Percentiles rank a stretch among this genome's conserved stretches.
Evolutionary conservation across 495 filamentous ascomycete genomes (phyloP).

Genomic region (Penicillium malachiteum): DNA sequence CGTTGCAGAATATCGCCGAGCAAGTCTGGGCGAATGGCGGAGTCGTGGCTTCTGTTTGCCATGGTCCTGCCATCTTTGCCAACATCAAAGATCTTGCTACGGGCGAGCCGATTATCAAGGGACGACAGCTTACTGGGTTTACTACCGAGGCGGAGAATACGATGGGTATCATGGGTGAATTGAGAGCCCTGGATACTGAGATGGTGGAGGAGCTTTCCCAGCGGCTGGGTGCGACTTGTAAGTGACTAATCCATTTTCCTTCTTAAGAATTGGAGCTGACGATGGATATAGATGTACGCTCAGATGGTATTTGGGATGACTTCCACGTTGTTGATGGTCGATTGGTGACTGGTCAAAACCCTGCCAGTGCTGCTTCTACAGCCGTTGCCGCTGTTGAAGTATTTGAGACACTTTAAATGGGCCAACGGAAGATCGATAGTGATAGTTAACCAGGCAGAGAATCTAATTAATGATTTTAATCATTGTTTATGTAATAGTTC

Average conservation of each 20-base stretch:
- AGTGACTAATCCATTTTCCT: conserved; percentile 13
- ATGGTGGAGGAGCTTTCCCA: conserved; percentile 37
- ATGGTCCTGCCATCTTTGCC: conserved; percentile 46
- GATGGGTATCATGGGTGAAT: conserved; percentile 34
- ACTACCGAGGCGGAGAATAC: conserved; percentile 42
- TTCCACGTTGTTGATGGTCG: conserved; percentile 52
- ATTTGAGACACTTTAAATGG: conserved; percentile 26
- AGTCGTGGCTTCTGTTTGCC: conserved; percentile 38
- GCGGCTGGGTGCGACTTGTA: conserved; percentile 38
- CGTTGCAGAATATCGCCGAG: conserved; percentile 38
- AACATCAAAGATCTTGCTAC: conserved; percentile 36
- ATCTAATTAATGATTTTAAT: not conserved
- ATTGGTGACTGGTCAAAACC: conserved; percentile 71
- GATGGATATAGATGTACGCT: conserved; percentile 30
- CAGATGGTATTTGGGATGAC: conserved; percentile 45
- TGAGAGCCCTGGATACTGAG: conserved; percentile 35
- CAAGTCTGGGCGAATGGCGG: conserved; percentile 41
- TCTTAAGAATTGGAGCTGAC: not conserved
- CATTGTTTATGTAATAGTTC: not conserved
- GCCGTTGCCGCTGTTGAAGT: conserved; percentile 44
- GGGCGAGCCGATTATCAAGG: conserved; percentile 40
- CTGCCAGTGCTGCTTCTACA: conserved; percentile 55
- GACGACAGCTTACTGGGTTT: conserved; percentile 44
- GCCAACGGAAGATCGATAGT: not conserved
- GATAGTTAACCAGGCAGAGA: not conserved